Percentiles rank a stretch among this genome's conserved stretches.
Evolutionary conservation across 2,329 filamentous ascomycete genomes (phyloP).

Genomic region (Plenodomus tracheiphilus): DNA sequence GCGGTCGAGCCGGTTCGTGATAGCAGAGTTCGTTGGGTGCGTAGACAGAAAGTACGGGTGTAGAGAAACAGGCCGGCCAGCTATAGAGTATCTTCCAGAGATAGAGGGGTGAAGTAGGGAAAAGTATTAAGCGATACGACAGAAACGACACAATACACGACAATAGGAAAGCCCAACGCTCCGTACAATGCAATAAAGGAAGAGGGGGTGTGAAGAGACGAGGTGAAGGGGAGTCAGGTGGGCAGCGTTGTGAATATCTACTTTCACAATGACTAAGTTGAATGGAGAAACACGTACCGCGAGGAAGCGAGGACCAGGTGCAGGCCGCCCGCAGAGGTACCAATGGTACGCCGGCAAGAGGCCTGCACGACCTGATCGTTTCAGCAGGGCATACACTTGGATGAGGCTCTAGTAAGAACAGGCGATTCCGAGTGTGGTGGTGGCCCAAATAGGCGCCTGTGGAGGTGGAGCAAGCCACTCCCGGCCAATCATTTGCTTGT

Average conservation of each 20-base stretch:
- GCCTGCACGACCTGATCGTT: conserved; percentile 46
- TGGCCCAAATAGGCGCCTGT: conserved; percentile 45
- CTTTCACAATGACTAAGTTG: conserved; percentile 30
- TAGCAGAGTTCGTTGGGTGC: conserved; percentile 3
- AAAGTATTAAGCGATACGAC: conserved; percentile 23
- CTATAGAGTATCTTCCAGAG: conserved; percentile 35
- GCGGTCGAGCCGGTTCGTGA: not conserved
- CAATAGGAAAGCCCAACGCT: conserved; percentile 32
- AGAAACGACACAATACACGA: conserved; percentile 19
- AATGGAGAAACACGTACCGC: conserved; percentile 43
- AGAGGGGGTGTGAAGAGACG: conserved; percentile 22
- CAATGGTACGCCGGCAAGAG: conserved; percentile 44
- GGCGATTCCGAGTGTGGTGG: conserved; percentile 38
- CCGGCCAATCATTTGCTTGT: conserved; percentile 45
- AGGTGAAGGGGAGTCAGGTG: conserved; percentile 19
- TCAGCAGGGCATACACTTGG: conserved; percentile 47
- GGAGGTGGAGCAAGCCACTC: conserved; percentile 35
- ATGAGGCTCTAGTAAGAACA: conserved; percentile 49
- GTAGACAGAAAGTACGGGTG: conserved; percentile 8
- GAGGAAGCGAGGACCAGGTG: conserved; percentile 44
- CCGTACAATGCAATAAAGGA: conserved; percentile 45
- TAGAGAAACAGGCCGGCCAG: conserved; percentile 21
- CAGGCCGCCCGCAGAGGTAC: conserved; percentile 39
- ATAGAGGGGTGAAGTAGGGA: conserved; percentile 16
- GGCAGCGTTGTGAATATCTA: conserved; percentile 30